Evolutionary conservation across 2,329 filamentous ascomycete genomes (phyloP), one percentile per base, ranked within the genome.

Genomic region (Lecanicillium sp.): DNA sequence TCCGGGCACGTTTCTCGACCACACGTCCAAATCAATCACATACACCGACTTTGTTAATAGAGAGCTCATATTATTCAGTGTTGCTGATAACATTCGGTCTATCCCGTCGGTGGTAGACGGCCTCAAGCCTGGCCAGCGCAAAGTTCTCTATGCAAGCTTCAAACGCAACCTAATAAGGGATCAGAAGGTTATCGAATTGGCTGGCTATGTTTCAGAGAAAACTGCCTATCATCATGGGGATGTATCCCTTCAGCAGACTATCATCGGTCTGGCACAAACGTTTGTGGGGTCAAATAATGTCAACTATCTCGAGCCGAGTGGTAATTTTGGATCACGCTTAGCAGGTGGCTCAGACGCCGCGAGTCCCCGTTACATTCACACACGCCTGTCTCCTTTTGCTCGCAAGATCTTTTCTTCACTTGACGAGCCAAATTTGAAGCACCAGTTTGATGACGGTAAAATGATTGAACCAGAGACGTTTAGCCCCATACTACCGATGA

Each of bases 221-320:
- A 94, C 92, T 1, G 85, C 88, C 27, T 98, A 98, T 59, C 87
- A 95, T 45, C 92, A 98, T 60, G 92, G 92, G 57, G 92, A 98
- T 61, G 65, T 70, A 1, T 96, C 90, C 12, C 73, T 98, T 54
- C 88, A 96, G 51, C 85, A 92, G 58, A 98, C 92, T n/a, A 98
- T 98, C 50, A 78, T 95, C 44, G 88, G 85, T 45, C 71, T 98
- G 45, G 92, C 92, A 0, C 92, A 98, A 62, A 89, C 80, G 48
- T 98, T 94, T 56, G 86, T 96, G 25, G 92, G 92, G 11, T 95
- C 89, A 9, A 98, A 98, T 69, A 98, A 98, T 58, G 75, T 98
- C 67, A 98, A 96, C 63, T 83, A 80, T 53, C 70, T 98, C 17
- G 92, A 96, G 55, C 92, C 92, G 11, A 95, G 89, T 64, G 92